Evolutionary conservation across 2,329 filamentous ascomycete species (phyloP).

Genomic region (Botrytis tulipae): DNA sequence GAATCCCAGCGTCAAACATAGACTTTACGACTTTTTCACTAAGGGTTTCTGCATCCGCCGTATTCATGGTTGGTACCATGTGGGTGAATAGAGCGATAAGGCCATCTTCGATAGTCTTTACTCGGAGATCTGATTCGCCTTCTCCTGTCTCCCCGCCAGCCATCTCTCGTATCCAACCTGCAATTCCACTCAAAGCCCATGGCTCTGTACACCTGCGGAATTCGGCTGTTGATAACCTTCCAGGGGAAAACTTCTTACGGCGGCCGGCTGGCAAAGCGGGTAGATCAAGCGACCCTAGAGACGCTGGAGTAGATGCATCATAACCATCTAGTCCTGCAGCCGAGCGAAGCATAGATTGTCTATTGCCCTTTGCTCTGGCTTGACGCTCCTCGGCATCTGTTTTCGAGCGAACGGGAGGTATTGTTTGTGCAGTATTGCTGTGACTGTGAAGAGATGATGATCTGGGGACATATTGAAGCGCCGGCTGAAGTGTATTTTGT

Average conservation of each 20-base stretch:
- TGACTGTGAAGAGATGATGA: conserved; percentile 83
- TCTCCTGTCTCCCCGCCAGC: conserved; percentile 56
- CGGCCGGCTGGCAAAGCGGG: conserved; percentile 78
- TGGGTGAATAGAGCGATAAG: conserved; percentile 85
- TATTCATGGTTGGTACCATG: conserved; percentile 98
- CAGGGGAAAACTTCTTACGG: conserved; percentile 79
- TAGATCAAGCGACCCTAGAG: conserved; percentile 70
- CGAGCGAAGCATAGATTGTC: conserved; percentile 52
- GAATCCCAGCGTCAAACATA: conserved; percentile 75
- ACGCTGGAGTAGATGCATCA: conserved; percentile 51
- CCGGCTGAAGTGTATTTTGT: conserved; percentile 46
- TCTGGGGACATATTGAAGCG: conserved; percentile 53
- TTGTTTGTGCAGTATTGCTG: conserved; percentile 73
- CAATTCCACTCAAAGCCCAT: conserved; percentile 88
- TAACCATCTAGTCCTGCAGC: conserved; percentile 55
- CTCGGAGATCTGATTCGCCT: conserved; percentile 82
- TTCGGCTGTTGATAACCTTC: conserved; percentile 76
- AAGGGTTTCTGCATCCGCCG: conserved; percentile 88
- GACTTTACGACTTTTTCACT: conserved; percentile 72
- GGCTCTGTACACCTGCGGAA: conserved; percentile 84
- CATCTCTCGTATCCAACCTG: conserved; percentile 83
- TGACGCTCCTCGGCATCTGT: conserved; percentile 77
- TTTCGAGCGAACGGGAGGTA: conserved; percentile 84
- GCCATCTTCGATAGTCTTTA: conserved; percentile 81
- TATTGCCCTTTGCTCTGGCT: conserved; percentile 52